A percentile compares a stretch with the other conserved stretches of the same genome.
phyloP scores from a whole-genome alignment of 2,329 filamentous ascomycete species.

The Ceratocystis smalleyi region DNA sequence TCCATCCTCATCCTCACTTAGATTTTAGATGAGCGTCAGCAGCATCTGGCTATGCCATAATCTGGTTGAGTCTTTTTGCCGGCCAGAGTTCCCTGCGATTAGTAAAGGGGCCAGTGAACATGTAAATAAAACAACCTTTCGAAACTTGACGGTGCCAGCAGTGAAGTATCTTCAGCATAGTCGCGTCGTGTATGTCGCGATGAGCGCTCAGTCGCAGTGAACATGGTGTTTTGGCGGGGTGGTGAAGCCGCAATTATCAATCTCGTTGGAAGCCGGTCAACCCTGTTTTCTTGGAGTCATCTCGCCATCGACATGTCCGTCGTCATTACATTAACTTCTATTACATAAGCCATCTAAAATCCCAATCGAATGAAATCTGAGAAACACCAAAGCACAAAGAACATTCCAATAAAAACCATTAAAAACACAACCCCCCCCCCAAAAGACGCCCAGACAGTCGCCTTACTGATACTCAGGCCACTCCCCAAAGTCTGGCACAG shows the following conservation, averaged over 20 bases:
- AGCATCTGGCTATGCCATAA: background rate
- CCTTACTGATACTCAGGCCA: conserved; percentile 20
- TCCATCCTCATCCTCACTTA: background rate
- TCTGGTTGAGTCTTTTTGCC: background rate
- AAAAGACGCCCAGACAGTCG: background rate
- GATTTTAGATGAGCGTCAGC: background rate
- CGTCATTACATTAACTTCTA: background rate
- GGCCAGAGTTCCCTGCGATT: conserved; percentile 1
- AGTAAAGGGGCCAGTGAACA: conserved; percentile 5
- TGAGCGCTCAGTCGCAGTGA: background rate
- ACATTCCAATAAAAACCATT: too few species aligned
- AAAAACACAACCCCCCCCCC: background rate
- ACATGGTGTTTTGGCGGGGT: too few species aligned
- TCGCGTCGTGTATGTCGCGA: background rate
- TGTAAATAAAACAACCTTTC: conserved; percentile 8
- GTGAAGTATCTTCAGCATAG: background rate
- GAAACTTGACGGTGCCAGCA: background rate
- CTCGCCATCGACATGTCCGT: background rate
- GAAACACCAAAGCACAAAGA: background rate
- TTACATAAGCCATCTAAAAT: background rate
- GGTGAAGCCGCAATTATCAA: too few species aligned
- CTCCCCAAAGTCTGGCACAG: conserved; percentile 22
- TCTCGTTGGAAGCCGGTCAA: too few species aligned
- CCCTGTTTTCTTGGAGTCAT: background rate
- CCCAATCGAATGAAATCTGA: background rate